Base-by-base conservation (phyloP, 106 monocot species). In the Dioscorea dumetorum region DNA sequence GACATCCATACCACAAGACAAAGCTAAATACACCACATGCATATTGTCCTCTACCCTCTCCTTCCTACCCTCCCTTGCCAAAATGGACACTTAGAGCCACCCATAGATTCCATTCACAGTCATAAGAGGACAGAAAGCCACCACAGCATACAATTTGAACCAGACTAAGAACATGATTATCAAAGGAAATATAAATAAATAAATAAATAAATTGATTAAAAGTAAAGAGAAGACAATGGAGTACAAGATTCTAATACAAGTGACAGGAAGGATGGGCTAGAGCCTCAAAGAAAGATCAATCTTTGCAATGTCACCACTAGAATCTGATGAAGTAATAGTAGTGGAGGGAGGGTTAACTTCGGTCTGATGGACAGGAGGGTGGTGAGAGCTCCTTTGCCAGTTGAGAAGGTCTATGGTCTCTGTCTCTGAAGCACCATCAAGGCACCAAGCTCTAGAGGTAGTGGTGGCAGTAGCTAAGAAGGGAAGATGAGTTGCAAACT, bases 371-470 rank as follows among this genome's bases (percentile, higher is more conserved):
- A 9, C 12, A 2, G 60, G 68, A 3, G 41, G 41, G 41, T 41
- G 41, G 64, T 80, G 59, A 20, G 77, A 77, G 5, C 63, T 73
- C 33, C 80, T 75, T 48, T 72, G 79, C 87, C 87, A 83, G 70
- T 83, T 87, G 32, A 83, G 74, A 22, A 79, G 58, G 50, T 87
- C 83, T 23, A 72, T 67, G 17, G 77, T 77, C 81, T 78, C 77
- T 19, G 77, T 77, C 81, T 78, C 77, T 19, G 65, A 54, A 23
- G 61, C 67, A 19, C 6, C 48, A 6, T 51, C 76, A 15, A 28
- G 57, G 49, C 23, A 48, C 50, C 49, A 31, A 10, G 71, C 67
- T 15, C 76, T 31, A 31, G 41, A 21, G 67, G 22, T 68, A 49
- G 67, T 48, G 12, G 67, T 48, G 12, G 28, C 68, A 14, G 67